These are phyloP conservation scores for Blastocystis hominis DNA, from an alignment of 352 stramenopile species.

Conservation along the genomic window DNA sequence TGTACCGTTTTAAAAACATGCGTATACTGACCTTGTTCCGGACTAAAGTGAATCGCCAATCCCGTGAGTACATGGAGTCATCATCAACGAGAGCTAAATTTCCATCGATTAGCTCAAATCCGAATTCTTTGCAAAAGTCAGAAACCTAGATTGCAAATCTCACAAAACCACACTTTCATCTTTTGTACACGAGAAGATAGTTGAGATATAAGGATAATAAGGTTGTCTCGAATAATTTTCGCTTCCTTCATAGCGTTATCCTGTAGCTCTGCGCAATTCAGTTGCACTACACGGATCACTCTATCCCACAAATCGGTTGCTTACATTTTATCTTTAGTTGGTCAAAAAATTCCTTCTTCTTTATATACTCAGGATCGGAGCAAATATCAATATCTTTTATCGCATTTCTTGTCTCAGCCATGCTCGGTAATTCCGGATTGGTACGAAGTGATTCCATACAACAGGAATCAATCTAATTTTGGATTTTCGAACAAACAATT, in stretches of 20 bases:
- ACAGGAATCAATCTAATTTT: neutral
- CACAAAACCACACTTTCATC: neutral
- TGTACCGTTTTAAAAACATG: constrained; percentile 19
- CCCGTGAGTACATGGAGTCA: neutral
- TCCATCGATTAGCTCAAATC: constrained; percentile 24
- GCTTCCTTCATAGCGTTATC: constrained; percentile 23
- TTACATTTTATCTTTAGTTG: constrained; percentile 18
- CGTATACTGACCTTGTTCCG: neutral
- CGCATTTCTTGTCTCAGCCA: neutral
- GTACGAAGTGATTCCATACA: neutral
- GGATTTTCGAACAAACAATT: constrained; percentile 22
- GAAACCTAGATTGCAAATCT: neutral
- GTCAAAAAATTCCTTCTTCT: constrained; percentile 55
- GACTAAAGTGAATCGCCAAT: neutral
- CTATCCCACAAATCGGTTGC: neutral
- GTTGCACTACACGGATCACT: neutral
- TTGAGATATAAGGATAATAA: constrained; percentile 23
- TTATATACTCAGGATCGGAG: constrained; percentile 27
- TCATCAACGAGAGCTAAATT: constrained; percentile 18
- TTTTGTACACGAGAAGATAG: constrained; percentile 25
- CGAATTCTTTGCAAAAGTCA: constrained; percentile 48
- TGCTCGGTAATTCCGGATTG: neutral
- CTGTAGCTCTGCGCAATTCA: constrained; percentile 22
- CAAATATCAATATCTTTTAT: neutral
- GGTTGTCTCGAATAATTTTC: neutral